Evolutionary conservation across 495 filamentous ascomycete species (phyloP).

Genomic region (Xylaria palmicola): DNA sequence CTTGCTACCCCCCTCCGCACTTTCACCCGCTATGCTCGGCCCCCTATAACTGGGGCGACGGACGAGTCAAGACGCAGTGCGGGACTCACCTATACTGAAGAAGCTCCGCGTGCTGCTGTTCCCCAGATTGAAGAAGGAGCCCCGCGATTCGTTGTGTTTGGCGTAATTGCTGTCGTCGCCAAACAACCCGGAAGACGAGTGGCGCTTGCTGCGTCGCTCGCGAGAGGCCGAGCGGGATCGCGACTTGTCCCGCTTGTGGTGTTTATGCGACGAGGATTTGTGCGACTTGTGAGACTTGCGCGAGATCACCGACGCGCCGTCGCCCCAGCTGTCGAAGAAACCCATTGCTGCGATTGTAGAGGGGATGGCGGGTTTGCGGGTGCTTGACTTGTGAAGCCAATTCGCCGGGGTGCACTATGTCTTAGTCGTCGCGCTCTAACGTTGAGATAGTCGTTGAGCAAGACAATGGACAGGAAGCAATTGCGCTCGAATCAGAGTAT

Average conservation of each 20-base stretch:
- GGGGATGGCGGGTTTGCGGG: neutral
- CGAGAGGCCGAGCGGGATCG: constrained; percentile 26
- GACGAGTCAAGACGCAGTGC: constrained; percentile 38
- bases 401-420: neutral
- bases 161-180: constrained; percentile 31
- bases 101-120: constrained; percentile 45
- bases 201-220: constrained; percentile 24
- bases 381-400: neutral
- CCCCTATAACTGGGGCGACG: neutral
- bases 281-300: constrained; percentile 35
- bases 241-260: constrained; percentile 28
- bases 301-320: constrained; percentile 42
- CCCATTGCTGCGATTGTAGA: constrained; percentile 33
- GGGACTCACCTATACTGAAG: constrained; percentile 38
- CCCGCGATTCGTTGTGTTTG: constrained; percentile 44
- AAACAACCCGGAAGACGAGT: constrained; percentile 36
- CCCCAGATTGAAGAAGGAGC: constrained; percentile 54
- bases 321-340: constrained; percentile 41
- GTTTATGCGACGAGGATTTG: constrained; percentile 20
- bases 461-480: neutral
- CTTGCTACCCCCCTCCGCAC: neutral
- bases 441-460: neutral
- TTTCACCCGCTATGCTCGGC: neutral
- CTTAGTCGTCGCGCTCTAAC: neutral
- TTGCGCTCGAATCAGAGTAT: neutral